Evolutionary conservation across 495 filamentous ascomycete species (phyloP).

Genomic region (Clavariopsis aquatica): DNA sequence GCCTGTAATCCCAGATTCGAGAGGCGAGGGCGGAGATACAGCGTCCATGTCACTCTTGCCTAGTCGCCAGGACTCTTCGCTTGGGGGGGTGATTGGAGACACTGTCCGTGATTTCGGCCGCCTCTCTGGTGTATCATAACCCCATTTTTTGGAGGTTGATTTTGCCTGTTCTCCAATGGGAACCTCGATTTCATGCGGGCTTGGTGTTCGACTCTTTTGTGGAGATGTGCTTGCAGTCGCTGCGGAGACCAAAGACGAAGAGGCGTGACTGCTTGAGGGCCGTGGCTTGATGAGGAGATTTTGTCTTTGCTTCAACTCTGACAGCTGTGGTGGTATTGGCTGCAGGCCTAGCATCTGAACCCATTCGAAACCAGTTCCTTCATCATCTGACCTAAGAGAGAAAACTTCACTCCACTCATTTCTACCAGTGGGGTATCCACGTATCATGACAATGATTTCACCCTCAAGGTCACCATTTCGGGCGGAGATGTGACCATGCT

Average conservation of each 20-base stretch:
- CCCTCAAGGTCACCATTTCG: conserved; percentile 68
- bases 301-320: conserved; percentile 38
- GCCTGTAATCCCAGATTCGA: conserved; percentile 6
- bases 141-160: conserved; percentile 42
- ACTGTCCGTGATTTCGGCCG: conserved; percentile 9
- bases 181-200: conserved; percentile 61
- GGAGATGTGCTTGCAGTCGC: conserved; percentile 44
- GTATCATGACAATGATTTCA: conserved; percentile 82
- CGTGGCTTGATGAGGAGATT: conserved; percentile 26
- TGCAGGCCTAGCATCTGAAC: conserved; percentile 73
- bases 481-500: conserved; percentile 69
- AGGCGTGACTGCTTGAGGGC: conserved; percentile 33
- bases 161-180: conserved; percentile 72
- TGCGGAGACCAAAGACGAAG: conserved; percentile 33
- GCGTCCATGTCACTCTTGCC: not conserved
- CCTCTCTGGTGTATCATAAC: conserved; percentile 32
- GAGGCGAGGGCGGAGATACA: conserved; percentile 29
- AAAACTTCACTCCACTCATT: conserved; percentile 81
- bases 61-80: conserved; percentile 8
- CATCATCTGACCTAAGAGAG: conserved; percentile 66
- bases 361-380: conserved; percentile 83
- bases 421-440: conserved; percentile 57
- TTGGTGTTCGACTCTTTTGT: conserved; percentile 51
- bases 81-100: conserved; percentile 33
- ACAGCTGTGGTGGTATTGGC: conserved; percentile 69